Conservation (phyloP, 441 rosid genomes). For the Bruguiera hainesii region DNA sequence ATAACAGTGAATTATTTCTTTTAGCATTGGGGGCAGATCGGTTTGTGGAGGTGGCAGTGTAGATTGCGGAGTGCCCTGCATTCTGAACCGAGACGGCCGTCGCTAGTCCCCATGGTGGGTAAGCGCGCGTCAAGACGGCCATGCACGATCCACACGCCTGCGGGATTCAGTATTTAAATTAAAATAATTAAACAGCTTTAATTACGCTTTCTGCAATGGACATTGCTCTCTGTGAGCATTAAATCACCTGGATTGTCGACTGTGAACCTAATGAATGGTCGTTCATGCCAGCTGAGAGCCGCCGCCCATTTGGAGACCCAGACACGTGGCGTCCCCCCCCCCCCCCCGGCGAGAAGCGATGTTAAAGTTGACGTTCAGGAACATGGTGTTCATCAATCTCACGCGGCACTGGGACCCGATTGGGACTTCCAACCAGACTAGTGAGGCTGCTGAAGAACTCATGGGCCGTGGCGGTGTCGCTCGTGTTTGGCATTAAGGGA, state of each 20-base stretch:
- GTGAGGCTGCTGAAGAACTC: slow-evolving; percentile 54
- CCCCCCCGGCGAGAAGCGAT: slow-evolving; percentile 31
- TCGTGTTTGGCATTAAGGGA: slow-evolving; percentile 53
- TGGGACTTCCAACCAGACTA: slow-evolving; percentile 40
- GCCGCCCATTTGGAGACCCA: slow-evolving; percentile 21
- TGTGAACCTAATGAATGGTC: slow-evolving; percentile 55
- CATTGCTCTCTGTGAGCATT: no score
- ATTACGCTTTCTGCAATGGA: no score
- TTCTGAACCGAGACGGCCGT: slow-evolving; percentile 56
- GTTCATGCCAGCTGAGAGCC: slow-evolving; percentile 69
- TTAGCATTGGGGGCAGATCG: slow-evolving; percentile 33
- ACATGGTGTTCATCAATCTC: slow-evolving; percentile 61
- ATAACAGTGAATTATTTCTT: background rate
- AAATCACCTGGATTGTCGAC: slow-evolving; percentile 79
- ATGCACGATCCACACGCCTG: slow-evolving; percentile 80
- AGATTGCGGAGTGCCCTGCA: slow-evolving; percentile 55
- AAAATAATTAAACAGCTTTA: background rate
- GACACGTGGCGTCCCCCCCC: slow-evolving; percentile 36
- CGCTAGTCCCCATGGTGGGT: slow-evolving; percentile 53
- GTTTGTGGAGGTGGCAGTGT: slow-evolving; percentile 44
- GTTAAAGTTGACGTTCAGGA: slow-evolving; percentile 58
- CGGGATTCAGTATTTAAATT: background rate
- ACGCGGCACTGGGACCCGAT: slow-evolving; percentile 62
- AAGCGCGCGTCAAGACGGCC: slow-evolving; percentile 79
- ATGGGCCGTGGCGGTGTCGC: slow-evolving; percentile 66